Evolutionary conservation across 129 eudicot species (phyloP), one percentile per base, ranked within the genome.

Genomic region (Helianthus tuberosus): DNA sequence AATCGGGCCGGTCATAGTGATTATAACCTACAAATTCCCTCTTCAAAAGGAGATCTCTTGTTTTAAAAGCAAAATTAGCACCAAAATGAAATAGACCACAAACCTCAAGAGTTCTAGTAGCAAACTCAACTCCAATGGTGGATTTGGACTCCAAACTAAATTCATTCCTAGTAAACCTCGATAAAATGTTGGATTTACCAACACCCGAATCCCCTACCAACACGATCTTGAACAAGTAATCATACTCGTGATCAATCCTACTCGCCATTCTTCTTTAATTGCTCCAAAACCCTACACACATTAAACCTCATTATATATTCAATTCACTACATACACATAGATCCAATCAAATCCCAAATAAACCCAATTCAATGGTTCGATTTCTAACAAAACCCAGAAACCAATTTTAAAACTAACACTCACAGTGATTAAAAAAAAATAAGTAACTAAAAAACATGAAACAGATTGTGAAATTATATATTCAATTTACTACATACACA

Each of bases 91-190:
- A 20, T 20, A 20, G 59, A 59, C 15, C 39, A 14, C 48, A 32
- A 11, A 81, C 84, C 84, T 81, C 80, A 63, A 83, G 79, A 83
- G 82, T 83, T 58, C 81, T 67, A 11, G 87, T 83, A 73, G 87
- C 87, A 27, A 83, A 83, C 46, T 83, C 87, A 32, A 83, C 87
- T 50, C 87, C 87, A 38, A 83, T 83, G 23, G 87, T 83, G 58
- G 87, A 83, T 75, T 83, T 83, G 10, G 87, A 83, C 50, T 83
- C 87, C 81, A 83, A 76, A 75, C 84, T 79, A 43, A 83, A 83
- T 66, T 73, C 80, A 52, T 79, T 83, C 62, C 84, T 77, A 23
- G 83, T 83, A 55, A 75, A 83, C 66, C 86, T 75, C n/a, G 83
- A 83, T 12, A 83, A 51, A 51, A 78, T 83, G 79, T 78, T 83